phyloP scores from a whole-genome alignment of 2,329 filamentous ascomycete genomes.

The Calonectria naviculata region DNA sequence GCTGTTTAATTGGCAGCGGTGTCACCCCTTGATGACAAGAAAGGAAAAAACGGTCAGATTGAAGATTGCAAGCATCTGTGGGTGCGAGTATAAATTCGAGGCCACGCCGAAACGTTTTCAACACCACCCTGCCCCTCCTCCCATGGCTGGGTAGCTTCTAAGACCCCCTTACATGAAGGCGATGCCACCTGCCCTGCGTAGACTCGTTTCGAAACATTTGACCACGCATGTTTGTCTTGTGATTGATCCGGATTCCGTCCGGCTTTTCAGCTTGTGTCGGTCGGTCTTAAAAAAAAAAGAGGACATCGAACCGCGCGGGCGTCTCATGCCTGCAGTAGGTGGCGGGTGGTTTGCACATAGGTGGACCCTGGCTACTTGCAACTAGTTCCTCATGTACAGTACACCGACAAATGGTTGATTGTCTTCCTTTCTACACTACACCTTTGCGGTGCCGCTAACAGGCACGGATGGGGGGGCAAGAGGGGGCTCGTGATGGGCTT shows the following conservation, averaged over 20 bases:
- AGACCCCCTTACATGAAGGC: not conserved
- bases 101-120: not conserved
- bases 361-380: not conserved
- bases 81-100: not conserved
- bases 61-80: not conserved
- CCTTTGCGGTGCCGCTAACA: not conserved
- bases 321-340: slow-evolving; percentile 11
- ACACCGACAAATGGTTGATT: slow-evolving; percentile 2
- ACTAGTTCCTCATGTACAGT: not conserved
- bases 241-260: slow-evolving; percentile 1
- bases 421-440: not conserved
- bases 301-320: slow-evolving; percentile 1
- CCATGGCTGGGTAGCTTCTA: not conserved
- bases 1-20: not conserved
- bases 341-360: slow-evolving; percentile 11
- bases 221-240: not conserved
- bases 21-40: not conserved
- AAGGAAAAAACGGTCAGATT: not conserved
- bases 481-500: not conserved
- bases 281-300: not conserved
- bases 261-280: not conserved
- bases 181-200: slow-evolving; percentile 2
- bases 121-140: not conserved
- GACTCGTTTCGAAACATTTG: slow-evolving; percentile 4
- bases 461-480: not conserved